A percentile compares a stretch with the other conserved stretches of the same genome.
Evolutionary conservation across 2,329 filamentous ascomycete species (phyloP).

Genomic region (Trichoderma simmonsii): DNA sequence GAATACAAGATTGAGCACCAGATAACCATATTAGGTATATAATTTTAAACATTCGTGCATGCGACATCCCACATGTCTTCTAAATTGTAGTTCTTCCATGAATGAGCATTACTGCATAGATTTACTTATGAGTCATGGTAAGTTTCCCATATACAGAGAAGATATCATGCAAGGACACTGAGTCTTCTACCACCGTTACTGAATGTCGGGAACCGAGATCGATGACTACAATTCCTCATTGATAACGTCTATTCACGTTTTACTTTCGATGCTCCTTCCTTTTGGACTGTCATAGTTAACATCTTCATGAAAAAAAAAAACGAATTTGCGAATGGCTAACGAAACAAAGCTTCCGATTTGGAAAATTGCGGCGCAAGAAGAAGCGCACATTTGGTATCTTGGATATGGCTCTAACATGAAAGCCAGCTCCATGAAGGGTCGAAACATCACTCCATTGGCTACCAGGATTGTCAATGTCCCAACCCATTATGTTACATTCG

Average conservation of each 20-base stretch:
- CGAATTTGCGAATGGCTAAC: neutral
- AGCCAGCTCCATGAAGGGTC: slow-evolving; percentile 6
- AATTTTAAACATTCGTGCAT: neutral
- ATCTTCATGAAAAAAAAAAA: too few relatives aligned
- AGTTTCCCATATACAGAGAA: neutral
- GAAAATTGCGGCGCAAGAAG: neutral
- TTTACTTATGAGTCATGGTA: neutral
- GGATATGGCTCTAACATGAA: slow-evolving; percentile 20
- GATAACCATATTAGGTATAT: neutral
- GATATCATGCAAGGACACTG: too few relatives aligned
- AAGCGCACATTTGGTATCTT: slow-evolving; percentile 10
- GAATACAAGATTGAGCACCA: neutral
- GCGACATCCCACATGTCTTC: neutral
- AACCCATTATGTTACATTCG: slow-evolving; percentile 16
- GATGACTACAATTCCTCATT: too few relatives aligned
- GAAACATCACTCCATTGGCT: slow-evolving; percentile 11
- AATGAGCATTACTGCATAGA: neutral
- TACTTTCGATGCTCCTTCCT: neutral
- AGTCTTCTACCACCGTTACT: neutral
- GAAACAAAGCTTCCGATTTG: neutral
- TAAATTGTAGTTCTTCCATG: neutral
- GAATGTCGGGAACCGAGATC: neutral
- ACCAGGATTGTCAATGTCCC: slow-evolving; percentile 15
- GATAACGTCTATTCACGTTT: neutral
- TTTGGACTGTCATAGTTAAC: neutral